A percentile compares a stretch with the other conserved stretches of the same genome.
Conservation (phyloP, 148 eudicot species). For the Arctostaphylos glauca region DNA sequence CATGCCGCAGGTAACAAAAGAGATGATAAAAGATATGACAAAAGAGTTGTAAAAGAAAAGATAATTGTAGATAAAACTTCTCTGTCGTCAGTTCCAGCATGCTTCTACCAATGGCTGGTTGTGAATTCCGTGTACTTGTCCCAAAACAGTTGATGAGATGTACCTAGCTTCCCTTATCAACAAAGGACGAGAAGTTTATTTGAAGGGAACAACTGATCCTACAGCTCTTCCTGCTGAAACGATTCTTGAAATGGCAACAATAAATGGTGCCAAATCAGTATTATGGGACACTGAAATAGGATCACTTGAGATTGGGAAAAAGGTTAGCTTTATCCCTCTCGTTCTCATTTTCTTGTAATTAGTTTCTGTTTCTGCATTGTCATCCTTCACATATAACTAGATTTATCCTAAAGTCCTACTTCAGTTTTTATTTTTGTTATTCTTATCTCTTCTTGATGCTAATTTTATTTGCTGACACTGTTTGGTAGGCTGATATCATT, state of each 20-base stretch:
- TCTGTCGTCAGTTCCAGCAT: background rate
- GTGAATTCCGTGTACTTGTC: background rate
- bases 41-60: background rate
- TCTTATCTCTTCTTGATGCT: slow-evolving; percentile 12
- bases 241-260: slow-evolving; percentile 78
- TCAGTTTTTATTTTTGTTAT: background rate
- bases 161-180: slow-evolving; percentile 92
- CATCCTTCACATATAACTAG: background rate
- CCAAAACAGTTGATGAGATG: slow-evolving; percentile 89
- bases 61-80: background rate
- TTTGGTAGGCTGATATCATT: slow-evolving; percentile 74
- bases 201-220: slow-evolving; percentile 79
- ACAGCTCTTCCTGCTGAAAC: slow-evolving; percentile 79
- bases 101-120: background rate
- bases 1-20: background rate
- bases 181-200: slow-evolving; percentile 76
- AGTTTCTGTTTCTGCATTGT: background rate
- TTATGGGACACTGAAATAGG: slow-evolving; percentile 92
- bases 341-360: background rate
- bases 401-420: background rate
- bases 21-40: background rate
- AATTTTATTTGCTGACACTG: slow-evolving; percentile 10
- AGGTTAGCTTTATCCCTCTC: slow-evolving; percentile 39
- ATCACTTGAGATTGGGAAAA: slow-evolving; percentile 89
- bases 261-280: slow-evolving; percentile 85